Evolutionary conservation across 1,139 yeast genomes (phyloP), one percentile per base, ranked within the genome.

Genomic region (Magnusiomyces clavatus): DNA sequence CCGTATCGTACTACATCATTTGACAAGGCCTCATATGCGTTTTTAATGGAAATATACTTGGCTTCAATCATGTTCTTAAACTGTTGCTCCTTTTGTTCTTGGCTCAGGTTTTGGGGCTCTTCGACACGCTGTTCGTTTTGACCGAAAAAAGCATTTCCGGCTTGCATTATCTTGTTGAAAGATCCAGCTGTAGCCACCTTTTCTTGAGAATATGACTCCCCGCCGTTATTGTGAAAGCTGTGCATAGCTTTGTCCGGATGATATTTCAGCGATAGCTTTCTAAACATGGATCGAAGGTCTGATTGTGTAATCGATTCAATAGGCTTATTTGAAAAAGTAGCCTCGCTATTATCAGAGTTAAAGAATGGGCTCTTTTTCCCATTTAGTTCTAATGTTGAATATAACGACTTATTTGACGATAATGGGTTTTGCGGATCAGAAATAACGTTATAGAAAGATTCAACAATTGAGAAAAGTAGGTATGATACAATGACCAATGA

Each of bases 171-270:
- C 8, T 24, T 24, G 6, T 24, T 24, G 8, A 59, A 55, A 5
- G 47, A 31, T 6, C 40, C 47, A 16, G 17, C 31, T 6, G 47
- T 39, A 5, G 17, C 31, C 16, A 53, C 53, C 57, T 24, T 24
- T 24, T 24, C 31, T 8, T 24, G 31, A 24, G 31, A 24, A 24
- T 24, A 24, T 24, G 8, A 24, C 4, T 24, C 31, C 31, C 31
- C 31, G 4, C 31, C 31, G 31, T 24, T 24, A 24, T 8, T 24
- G 31, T 24, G 31, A 24, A 24, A 24, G 31, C 8, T 24, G 8
- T 24, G 31, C 31, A 24, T 24, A 24, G 31, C 31, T 24, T 70
- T 70, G 53, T 70, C 74, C 2, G 74, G 74, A 48, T 70, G 74
- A 46, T 58, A 56, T 17, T 50, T 49, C 14, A 61, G 50, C 11